Base-by-base conservation (phyloP, 192 early-diverging fungal genomes). In the Umbelopsis sp. region DNA sequence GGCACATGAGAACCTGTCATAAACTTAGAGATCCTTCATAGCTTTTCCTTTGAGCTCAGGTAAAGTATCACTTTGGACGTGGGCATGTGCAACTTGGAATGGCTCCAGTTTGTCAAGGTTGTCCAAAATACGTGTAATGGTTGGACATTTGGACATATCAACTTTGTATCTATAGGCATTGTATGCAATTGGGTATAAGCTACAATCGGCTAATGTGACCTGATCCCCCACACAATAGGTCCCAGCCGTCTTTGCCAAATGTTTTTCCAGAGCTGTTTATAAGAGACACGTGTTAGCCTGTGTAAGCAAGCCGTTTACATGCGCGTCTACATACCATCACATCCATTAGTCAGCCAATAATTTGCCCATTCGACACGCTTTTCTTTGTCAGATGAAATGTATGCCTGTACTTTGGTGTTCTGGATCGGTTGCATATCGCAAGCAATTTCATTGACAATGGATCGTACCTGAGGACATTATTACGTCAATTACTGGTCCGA, bases 371-470 rank as follows among this genome's bases (percentile, higher is more conserved):
- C 84, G 75, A 44, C 55, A 69, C 76, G 75, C 75, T 80, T 72
- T 68, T 82, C 71, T 75, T 66, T 16, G 18, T 88, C 81, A 30
- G 69, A 48, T 46, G 84, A 86, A 18, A 91, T 76, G 58, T 90
- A 79, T 12, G 83, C 80, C 66, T 93, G 71, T 1, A 98, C 88
- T 45, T 85, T 69, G 70, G 95, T 73, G 79, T 98, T 98, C 71
- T 94, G 90, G 48, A 95, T 68, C 18, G 96, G 96, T 71, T 96
- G 94, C 52, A 90, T 96, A 68, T 95, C 96, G 75, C 90, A 82
- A 45, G 87, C 87, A 22, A 98, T 89, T 11, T 88, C 76, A 64
- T 82, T 78, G 11, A 88, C 83, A 46, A 98, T 83, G 1, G 89
- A 82, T 37, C 94, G 85, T 33, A 94, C 91, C 69, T 89, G 68